Conservation (phyloP, 345 rosid genomes). For the Corymbia maculata region DNA sequence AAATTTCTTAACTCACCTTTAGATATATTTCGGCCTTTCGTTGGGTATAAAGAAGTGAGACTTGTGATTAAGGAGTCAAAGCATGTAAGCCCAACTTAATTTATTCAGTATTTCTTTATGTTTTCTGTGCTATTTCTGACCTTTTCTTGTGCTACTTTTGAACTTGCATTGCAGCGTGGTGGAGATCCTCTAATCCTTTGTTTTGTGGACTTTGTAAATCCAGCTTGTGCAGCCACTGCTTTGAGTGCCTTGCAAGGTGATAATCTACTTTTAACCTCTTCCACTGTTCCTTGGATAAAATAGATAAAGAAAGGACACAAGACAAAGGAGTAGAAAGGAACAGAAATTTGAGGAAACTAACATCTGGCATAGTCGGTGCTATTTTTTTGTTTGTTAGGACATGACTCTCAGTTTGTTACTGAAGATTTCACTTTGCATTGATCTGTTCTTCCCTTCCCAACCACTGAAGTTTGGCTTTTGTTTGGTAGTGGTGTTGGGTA, state of each 20-base stretch:
- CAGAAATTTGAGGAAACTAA: not conserved
- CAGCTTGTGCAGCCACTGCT: conserved; percentile 93
- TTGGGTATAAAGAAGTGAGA: conserved; percentile 79
- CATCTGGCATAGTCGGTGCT: not conserved
- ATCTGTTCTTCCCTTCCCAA: not conserved
- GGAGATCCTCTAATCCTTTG: conserved; percentile 81
- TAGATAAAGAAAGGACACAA: not conserved
- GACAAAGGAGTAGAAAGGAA: not conserved
- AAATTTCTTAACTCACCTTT: conserved; percentile 18
- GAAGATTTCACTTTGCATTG: not conserved
- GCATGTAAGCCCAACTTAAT: conserved; percentile 32
- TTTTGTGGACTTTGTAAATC: conserved; percentile 73
- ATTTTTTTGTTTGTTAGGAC: not conserved
- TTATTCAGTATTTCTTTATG: not conserved
- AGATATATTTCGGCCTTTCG: conserved; percentile 88
- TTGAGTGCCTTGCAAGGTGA: conserved; percentile 88
- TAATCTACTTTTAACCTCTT: not conserved
- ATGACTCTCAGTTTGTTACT: not conserved
- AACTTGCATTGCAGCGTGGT: conserved; percentile 51
- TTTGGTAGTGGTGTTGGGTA: not conserved
- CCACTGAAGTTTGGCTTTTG: not conserved
- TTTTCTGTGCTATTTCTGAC: not conserved
- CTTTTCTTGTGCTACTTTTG: not conserved
- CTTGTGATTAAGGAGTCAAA: conserved; percentile 69
- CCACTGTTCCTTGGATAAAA: not conserved